Evolutionary conservation across 1,284 basidiomycete species (phyloP).

Genomic region (Marasmius oreades): DNA sequence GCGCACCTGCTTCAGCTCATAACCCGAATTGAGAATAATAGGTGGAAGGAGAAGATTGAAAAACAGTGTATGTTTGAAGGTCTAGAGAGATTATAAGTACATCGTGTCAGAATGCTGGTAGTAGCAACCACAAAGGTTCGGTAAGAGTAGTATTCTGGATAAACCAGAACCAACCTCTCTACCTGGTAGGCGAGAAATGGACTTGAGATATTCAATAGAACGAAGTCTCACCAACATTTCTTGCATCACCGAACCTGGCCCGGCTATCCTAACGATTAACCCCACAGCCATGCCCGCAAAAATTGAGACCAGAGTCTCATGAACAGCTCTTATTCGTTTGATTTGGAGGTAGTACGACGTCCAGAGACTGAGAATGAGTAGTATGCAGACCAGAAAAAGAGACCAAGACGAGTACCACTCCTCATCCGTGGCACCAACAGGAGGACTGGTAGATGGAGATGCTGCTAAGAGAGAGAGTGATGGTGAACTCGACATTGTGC

Average conservation of each 20-base stretch:
- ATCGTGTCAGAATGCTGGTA: neutral
- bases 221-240: slow-evolving; percentile 87
- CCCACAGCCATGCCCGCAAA: slow-evolving; percentile 97
- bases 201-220: neutral
- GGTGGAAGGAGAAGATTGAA: slow-evolving; percentile 97
- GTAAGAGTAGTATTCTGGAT: too few relatives aligned
- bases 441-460: neutral
- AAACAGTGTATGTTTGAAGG: slow-evolving; percentile 96
- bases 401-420: slow-evolving; percentile 95
- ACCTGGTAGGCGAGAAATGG: neutral
- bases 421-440: slow-evolving; percentile 45
- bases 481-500: neutral
- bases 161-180: too few relatives aligned
- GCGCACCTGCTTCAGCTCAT: slow-evolving; percentile 89
- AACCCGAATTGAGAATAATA: slow-evolving; percentile 97
- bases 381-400: slow-evolving; percentile 89
- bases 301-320: slow-evolving; percentile 96
- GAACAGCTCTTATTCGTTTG: slow-evolving; percentile 91
- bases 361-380: slow-evolving; percentile 92
- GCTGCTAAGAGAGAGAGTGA: neutral
- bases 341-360: slow-evolving; percentile 98
- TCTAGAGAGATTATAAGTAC: slow-evolving; percentile 51
- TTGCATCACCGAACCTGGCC: slow-evolving; percentile 88
- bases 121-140: too few relatives aligned
- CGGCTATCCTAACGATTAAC: slow-evolving; percentile 79